Base-by-base conservation (phyloP, 2,329 filamentous ascomycete species). In the Fusarium tanahbumbuense region DNA sequence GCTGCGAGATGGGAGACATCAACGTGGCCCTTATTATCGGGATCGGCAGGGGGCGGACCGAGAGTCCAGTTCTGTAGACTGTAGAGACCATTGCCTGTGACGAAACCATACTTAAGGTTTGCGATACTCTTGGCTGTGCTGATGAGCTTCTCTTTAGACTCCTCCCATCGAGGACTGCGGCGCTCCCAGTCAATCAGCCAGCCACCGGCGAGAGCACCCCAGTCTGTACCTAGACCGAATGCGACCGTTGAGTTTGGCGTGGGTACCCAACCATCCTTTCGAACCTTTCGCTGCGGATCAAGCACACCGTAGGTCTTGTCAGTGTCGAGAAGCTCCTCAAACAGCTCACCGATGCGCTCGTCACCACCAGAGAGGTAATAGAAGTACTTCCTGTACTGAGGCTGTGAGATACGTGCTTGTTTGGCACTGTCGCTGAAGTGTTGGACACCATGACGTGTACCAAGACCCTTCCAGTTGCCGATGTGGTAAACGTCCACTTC, bases 401-500 rank as follows among this genome's bases (percentile, higher is more conserved):
- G 83, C 0, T 76, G 73, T 1, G 88, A 87, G 22, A 91, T 88
- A 20, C 88, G 86, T 0, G 85, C 86, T 76, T 91, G 88, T 73
- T 91, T 90, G 1, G 85, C 83, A 56, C 86, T 88, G 71, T 91
- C 88, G 18, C 83, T 76, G 78, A 83, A 91, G 68, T 91, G 88
- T 74, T 89, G 87, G 0, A 91, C 85, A 3, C 88, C 88, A 63
- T 91, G 88, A 6, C 88, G 82, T 0, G 88, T 90, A 2, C 88
- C 88, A 3, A 91, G 82, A 0, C 88, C 88, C 60, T 85, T 88
- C 76, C 83, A 88, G 11, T 81, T 76, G 1, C 88, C 88, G 0
- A 86, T 73, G 67, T 91, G 88, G 68, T 91, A 90, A 0, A 87
- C 84, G 64, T 91, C 88, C 0, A 90, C 88, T 58, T 91, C 88